Evolutionary conservation across 371 early-diverging fungal genomes (phyloP), one percentile per base, ranked within the genome.

Genomic region (Mortierella sp.): DNA sequence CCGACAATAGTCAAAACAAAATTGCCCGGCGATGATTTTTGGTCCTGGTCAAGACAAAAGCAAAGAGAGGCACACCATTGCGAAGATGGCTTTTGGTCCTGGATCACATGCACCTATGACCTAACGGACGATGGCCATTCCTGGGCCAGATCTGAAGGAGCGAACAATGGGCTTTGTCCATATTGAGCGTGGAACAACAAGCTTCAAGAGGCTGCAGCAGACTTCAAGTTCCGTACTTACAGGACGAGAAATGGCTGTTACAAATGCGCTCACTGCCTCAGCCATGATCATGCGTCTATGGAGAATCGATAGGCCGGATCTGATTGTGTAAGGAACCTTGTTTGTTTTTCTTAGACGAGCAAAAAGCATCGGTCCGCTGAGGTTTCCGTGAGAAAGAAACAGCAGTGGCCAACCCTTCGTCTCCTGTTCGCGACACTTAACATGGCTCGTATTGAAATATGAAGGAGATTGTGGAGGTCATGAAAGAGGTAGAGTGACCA

Each of bases 281-380:
- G 37, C 65, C 9, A 24, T 71, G 8, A 34, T n/a, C 1, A 57
- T 71, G 6, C 55, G 72, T 2, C 11, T 64, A n/a, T 71, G 72
- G 65, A 50, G 49, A 17, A 64, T 71, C 24, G 43, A 54, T 19
- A 55, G 32, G 50, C 72, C 65, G 3, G 61, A 48, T 12, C 64
- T 60, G 37, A 53, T 70, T 17, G 27, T 42, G 64, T 70, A 63
- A 21, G 70, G 46, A 5, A 2, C 30, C 9, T 24, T 19, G 11
- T 23, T 28, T 37, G 24, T 41, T 21, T 42, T 12, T 2, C 6
- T 26, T 27, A 7, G 34, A 19, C 17, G 2, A 11, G 15, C 6
- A 28, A 14, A 28, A 23, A 21, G 44, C 24, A 23, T 31, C 11
- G 54, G 6, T 39, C 34, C 23, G n/a, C n/a, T n/a, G n/a, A n/a